Evolutionary conservation across 1,284 basidiomycete genomes (phyloP), one percentile per base, ranked within the genome.

Genomic region (Polyporus tsugae): DNA sequence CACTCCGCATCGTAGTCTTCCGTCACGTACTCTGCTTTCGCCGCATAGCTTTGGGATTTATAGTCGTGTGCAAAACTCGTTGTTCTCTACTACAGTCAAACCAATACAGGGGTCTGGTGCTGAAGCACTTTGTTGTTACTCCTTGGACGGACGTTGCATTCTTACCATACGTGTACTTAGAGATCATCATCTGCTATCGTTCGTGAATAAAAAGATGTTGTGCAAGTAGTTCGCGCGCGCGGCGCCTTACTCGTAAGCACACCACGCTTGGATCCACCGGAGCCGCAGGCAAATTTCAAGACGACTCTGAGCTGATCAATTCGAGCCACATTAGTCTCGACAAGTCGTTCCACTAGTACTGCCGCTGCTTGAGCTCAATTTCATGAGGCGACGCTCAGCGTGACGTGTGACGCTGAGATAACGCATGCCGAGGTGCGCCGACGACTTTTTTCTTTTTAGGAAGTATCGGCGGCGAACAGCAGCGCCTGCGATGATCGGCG

Each of bases 401-500:
- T 25, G 22, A 49, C 46, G 46, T 22, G 42, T 44, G 42, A 44
- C 42, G 42, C 19, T 29, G 29, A 29, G 29, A n/a, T 44, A n/a
- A 44, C 39, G 42, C 17, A 44, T 10, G 22, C 22, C 46, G 0
- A 25, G 46, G 46, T 25, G 46, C 22, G 22, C 46, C 10, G n/a
- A 25, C 19, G 11, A 10, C 22, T 49, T 49, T 13, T 11, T 22
- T 4, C 22, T 49, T 49, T 13, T 11, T 22, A 25, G 46, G 22
- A 49, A n/a, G n/a, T 46, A 10, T 13, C 46, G 46, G 46, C 22
- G 46, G 63, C 17, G 57, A n/a, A n/a, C 33, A 13, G 25, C 38
- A 19, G 25, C 36, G 11, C 38, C 58, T 6, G 39, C 66, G 63
- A 73, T 35, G 60, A 70, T 49, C 49, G 63, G 71, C 57, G 77